Evolutionary conservation across 768 basidiomycete genomes (phyloP).

Genomic region (Candolleomyces eurysporus): DNA sequence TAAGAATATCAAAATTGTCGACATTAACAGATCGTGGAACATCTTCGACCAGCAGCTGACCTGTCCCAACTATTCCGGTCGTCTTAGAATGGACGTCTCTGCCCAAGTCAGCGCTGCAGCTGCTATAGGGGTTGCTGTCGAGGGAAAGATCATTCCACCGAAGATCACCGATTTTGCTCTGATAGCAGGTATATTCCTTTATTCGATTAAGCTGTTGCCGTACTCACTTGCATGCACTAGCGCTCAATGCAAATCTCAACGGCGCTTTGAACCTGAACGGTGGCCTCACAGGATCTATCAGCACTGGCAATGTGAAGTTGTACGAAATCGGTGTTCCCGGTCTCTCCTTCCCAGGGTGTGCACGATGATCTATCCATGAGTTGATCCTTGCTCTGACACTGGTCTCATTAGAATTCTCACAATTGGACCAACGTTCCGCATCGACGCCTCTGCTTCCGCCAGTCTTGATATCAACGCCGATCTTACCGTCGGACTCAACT

Average conservation of each 20-base stretch:
- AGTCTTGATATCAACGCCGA: slow-evolving; percentile 35
- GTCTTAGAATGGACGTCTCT: slow-evolving; percentile 4
- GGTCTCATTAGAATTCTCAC: slow-evolving; percentile 33
- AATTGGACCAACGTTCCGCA: slow-evolving; percentile 43
- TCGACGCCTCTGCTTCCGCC: slow-evolving; percentile 34
- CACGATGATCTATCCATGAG: background rate
- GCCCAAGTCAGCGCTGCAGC: slow-evolving; percentile 5
- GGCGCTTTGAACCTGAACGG: background rate
- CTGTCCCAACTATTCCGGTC: background rate
- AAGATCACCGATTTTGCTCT: slow-evolving; percentile 2
- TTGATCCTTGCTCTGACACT: background rate
- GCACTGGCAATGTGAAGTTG: slow-evolving; percentile 13
- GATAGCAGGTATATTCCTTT: background rate
- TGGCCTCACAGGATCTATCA: slow-evolving; percentile 8
- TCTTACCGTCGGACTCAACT: slow-evolving; percentile 39
- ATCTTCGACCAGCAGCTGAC: slow-evolving; percentile 16
- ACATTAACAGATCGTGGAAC: slow-evolving; percentile 19
- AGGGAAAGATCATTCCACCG: slow-evolving; percentile 9
- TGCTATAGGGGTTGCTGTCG: slow-evolving; percentile 6
- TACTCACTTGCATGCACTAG: background rate
- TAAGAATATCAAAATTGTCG: slow-evolving; percentile 18
- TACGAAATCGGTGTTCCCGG: slow-evolving; percentile 14
- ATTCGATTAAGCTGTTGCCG: background rate
- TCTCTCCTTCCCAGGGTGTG: slow-evolving; percentile 19
- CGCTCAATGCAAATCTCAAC: background rate